Evolutionary conservation across 805 yeast species (phyloP).

Genomic region (Saccharomycopsis sp.): DNA sequence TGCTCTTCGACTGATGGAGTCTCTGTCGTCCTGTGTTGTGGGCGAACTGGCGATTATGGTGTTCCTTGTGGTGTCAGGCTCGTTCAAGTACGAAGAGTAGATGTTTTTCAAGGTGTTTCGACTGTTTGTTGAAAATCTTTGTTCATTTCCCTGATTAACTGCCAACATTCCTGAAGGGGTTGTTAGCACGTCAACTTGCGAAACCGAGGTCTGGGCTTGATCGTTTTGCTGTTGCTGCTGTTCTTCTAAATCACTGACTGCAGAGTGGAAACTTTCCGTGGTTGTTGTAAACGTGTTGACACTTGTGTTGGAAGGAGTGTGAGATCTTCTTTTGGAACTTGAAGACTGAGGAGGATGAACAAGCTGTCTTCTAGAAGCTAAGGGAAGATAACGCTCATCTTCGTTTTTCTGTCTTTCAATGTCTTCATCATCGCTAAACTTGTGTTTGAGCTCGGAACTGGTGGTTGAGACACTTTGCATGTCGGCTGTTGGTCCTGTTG

Average conservation of each 20-base stretch:
- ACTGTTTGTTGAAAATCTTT: slow-evolving; percentile 4
- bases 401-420: slow-evolving; percentile 13
- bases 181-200: no score
- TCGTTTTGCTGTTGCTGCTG: no score
- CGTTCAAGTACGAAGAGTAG: slow-evolving; percentile 12
- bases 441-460: background rate
- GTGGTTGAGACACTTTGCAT: slow-evolving; percentile 6
- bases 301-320: slow-evolving; percentile 9
- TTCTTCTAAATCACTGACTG: slow-evolving; percentile 17
- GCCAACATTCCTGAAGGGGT: no score
- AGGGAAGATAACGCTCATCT: no score
- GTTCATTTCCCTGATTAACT: no score
- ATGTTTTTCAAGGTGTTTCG: slow-evolving; percentile 15
- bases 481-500: slow-evolving; percentile 5
- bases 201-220: no score
- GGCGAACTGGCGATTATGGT: background rate
- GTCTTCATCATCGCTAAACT: slow-evolving; percentile 15
- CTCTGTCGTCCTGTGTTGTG: background rate
- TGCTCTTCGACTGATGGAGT: background rate
- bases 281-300: slow-evolving; percentile 15
- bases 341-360: no score
- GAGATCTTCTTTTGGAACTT: slow-evolving; percentile 6
- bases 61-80: slow-evolving; percentile 2
- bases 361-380: no score
- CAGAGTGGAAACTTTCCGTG: slow-evolving; percentile 19